phyloP scores from a whole-genome alignment of 257 asterid species.

The Agastache rugosa region DNA sequence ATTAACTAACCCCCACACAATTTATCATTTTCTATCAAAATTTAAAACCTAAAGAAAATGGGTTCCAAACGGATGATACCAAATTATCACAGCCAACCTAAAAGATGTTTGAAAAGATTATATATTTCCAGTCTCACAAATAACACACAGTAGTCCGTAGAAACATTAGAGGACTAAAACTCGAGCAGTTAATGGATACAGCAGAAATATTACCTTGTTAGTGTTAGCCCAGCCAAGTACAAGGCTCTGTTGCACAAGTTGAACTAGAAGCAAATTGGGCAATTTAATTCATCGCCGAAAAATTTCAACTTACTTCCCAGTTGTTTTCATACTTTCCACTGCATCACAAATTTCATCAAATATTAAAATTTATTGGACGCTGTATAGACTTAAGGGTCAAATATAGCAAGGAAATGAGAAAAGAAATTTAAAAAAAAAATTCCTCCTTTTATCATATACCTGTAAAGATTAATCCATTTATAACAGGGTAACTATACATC shows the following conservation, averaged over 20 bases:
- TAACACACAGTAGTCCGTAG: neutral
- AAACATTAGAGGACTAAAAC: neutral
- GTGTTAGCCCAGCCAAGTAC: neutral
- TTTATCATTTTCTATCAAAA: neutral
- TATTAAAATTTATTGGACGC: neutral
- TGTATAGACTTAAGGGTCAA: neutral
- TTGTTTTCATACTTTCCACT: constrained; percentile 78
- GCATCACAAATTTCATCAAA: constrained; percentile 37
- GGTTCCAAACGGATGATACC: no score
- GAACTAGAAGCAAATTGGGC: neutral
- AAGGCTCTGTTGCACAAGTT: constrained; percentile 19
- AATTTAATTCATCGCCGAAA: constrained; percentile 59
- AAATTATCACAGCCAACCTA: neutral
- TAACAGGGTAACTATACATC: constrained; percentile 77
- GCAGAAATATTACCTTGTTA: constrained; percentile 21
- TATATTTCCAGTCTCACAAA: neutral
- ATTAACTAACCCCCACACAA: neutral
- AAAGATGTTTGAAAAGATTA: neutral
- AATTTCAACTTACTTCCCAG: constrained; percentile 17
- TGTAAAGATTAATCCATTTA: constrained; percentile 74
- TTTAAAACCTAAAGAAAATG: neutral
- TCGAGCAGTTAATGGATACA: neutral
- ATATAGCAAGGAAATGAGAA: neutral
- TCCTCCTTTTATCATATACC: constrained; percentile 41
- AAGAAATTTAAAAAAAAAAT: no score